Base-by-base conservation (phyloP, 1,284 basidiomycete species). In the Puccinia novopanici region DNA sequence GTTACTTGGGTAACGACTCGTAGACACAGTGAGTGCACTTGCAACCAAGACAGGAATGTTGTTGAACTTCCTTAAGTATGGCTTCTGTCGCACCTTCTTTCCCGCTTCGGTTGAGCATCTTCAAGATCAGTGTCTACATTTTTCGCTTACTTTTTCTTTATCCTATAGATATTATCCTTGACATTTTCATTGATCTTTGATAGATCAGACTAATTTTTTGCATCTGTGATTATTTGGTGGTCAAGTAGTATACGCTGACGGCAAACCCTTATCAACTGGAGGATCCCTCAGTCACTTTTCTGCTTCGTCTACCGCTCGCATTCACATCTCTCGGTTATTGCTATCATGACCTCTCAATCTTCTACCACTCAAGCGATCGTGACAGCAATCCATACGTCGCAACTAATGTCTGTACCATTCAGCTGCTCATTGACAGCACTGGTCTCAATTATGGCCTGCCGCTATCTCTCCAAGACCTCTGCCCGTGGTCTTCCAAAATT, bases 401-500 rank as follows among this genome's bases (percentile, higher is more conserved):
- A 70, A 30, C 45, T 70, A 12, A 48, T 52, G 8, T 70, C 67
- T 70, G 45, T 70, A 27, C 67, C 67, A 30, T 70, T 70, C 45
- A 70, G 45, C 67, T 70, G 67, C 45, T 48, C 67, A 9, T 19
- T 70, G 27, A 70, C 67, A 30, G 12, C 27, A 50, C 48, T 70
- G n/a, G 45, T 70, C 50, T 48, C 48, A 48, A 70, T 50, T n/a
- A 34, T 70, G 3, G 48, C 67, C 67, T 70, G 67, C 45, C 67
- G 67, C 30, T 70, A 70, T 24, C 27, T 70, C 67, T 70, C 67
- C 42, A 70, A 70, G 45, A 70, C 67, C 22, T 70, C 45, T 34
- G 4, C 34, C 34, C 67, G 67, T 30, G 24, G 42, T 2, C 24
- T 70, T 19, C 67, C 67, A 12, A 50, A 50, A 22, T 50, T 24